Base-by-base conservation (phyloP, 345 rosid species). In the Limnanthes douglasii region DNA sequence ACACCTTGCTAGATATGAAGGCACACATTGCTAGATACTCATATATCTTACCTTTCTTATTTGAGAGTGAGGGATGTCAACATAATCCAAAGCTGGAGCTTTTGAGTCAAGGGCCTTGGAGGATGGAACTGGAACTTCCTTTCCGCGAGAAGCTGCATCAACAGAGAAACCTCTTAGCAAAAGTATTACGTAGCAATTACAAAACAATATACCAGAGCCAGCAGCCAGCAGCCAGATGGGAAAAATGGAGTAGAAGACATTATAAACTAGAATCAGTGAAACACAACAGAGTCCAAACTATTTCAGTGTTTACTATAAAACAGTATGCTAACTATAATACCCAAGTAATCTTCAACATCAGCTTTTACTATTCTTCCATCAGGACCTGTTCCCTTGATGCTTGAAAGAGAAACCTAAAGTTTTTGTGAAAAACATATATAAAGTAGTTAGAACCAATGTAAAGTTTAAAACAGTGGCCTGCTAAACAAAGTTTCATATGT, bases 341-440 rank as follows among this genome's bases (percentile, higher is more conserved):
- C 92, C 59, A 90, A 62, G 65, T 72, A 84, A 32, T 84, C 98
- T 41, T 90, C 98, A 33, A 90, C 53, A 65, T 90, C 98, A 35
- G 92, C 94, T 65, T 84, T 90, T 48, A 83, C 74, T 39, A 90
- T 77, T 43, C 41, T 64, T 51, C 94, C 96, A 48, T 80, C 94
- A 46, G 84, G 80, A 60, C 96, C 98, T 5, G 98, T 80, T 51
- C 98, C 98, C 52, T 72, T 72, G 58, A 90, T 75, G 59, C 70
- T 78, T 41, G 94, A 57, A 34, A 90, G 88, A 25, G 78, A 40
- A 40, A 80, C 83, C 98, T 90, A 39, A 18, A 35, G 2, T 38
- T 17, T 42, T 51, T 36, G 22, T 20, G 14, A 21, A n/a, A 19
- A 27, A 58, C 18, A 21, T 24, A 41, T 9, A 34, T 10, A 43